Conservation (phyloP, 2,329 filamentous ascomycete genomes). For the Periglandula ipomoeae region DNA sequence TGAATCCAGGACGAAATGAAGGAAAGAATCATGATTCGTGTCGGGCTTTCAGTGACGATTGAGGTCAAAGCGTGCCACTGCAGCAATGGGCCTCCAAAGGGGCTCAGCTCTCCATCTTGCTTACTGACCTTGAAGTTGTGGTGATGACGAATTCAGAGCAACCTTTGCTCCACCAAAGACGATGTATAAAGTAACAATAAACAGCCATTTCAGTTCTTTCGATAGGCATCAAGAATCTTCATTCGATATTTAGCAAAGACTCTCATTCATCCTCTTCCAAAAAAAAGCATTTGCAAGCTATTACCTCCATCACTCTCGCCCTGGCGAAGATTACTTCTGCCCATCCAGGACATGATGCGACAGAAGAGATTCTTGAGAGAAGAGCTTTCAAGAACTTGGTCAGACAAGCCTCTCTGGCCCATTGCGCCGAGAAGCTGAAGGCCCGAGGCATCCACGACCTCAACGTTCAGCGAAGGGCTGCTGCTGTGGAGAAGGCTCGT, state of each 20-base stretch:
- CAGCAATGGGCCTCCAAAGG: neutral
- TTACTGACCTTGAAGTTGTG: neutral
- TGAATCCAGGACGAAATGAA: neutral
- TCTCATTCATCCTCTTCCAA: neutral
- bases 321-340: conserved; percentile 14
- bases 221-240: too few species aligned
- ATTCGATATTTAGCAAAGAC: neutral
- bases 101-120: neutral
- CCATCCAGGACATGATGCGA: conserved; percentile 40
- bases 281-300: neutral
- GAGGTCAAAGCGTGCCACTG: too few species aligned
- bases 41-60: neutral
- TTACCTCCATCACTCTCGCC: neutral
- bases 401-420: conserved; percentile 32
- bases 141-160: neutral
- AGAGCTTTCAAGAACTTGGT: conserved; percentile 30
- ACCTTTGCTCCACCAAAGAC: neutral
- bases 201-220: too few species aligned
- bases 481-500: conserved; percentile 31
- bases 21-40: too few species aligned
- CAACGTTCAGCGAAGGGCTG: conserved; percentile 35
- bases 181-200: too few species aligned
- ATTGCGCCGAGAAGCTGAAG: conserved; percentile 37
- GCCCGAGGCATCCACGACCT: conserved; percentile 35
- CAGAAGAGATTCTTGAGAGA: conserved; percentile 39